Base-by-base conservation (phyloP, 305 asterid species). In the Fraxinus angustifolia region DNA sequence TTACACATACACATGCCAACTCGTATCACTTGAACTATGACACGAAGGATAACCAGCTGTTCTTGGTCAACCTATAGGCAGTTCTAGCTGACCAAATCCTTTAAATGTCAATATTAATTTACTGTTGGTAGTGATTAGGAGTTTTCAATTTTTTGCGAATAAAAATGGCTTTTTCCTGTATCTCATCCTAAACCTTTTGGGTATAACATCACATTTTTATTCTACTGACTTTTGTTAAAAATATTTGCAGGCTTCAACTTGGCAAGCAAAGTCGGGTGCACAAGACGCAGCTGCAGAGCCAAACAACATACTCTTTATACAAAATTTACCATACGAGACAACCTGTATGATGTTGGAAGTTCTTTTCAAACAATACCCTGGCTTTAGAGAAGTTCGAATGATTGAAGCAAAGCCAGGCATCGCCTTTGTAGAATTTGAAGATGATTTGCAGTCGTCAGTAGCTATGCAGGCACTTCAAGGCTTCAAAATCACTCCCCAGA, bases 381-480 rank as follows among this genome's bases (percentile, higher is more conserved):
- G 99, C n/a, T 94, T 93, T 78, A 91, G 91, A 81, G 99, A 96
- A 91, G 98, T 96, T 80, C 90, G 99, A 77, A 94, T 93, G 97
- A 92, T 92, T 16, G 98, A 91, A 30, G 97, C 98, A 4, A 96
- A 96, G 80, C 99, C 99, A 2, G 99, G 99, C 73, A 96, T 96
- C n/a, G 98, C 99, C 10, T 96, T 94, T 35, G 97, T 96, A 6
- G 99, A 96, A 90, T 96, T 87, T 79, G 98, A 93, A 10, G 96
- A 96, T 2, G 98, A 94, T 81, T 74, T 87, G 2, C 95, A 91
- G 87, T 92, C 99, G 12, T 92, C 98, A 7, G 90, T 92, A 60
- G 98, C 99, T 82, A 94, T 94, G 99, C 97, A 94, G 88, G 97
- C 91, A 76, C 98, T 94, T 77, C 98, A 94, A 81, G 98, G 97